Base-by-base conservation (phyloP, 2,329 filamentous ascomycete genomes). In the Alternaria angustiovoidea region DNA sequence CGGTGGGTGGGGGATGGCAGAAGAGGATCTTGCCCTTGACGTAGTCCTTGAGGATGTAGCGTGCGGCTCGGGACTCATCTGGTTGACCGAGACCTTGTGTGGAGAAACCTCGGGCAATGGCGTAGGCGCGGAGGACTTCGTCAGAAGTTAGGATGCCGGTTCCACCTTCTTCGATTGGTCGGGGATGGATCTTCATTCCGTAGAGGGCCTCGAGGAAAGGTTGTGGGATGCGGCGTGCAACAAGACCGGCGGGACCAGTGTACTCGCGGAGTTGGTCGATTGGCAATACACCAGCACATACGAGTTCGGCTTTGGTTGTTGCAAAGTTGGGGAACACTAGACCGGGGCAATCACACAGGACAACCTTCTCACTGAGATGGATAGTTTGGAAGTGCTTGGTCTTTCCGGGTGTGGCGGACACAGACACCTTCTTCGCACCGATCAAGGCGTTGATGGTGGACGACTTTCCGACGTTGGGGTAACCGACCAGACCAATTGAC, bases 381-480 rank as follows among this genome's bases (percentile, higher is more conserved):
- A 99, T 95, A 1, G 95, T 99, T 80, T 99, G 95, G 83, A 99
- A 99, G 75, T 99, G 95, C 83, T 99, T 99, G 14, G 95, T 99
- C 83, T 99, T 99, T 77, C 95, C 95, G 4, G 95, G 95, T 1
- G 95, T 99, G 14, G 94, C 91, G 16, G 95, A 99, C 39, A 99
- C 96, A 0, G 94, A 98, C 6, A 99, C 95, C 82, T 98, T 99
- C 83, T 98, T 99, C 56, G 95, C 90, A 51, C 96, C 96, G 59
- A 98, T 94, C n/a, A 99, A 87, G 42, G 95, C 94, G 82, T 99
- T 99, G 85, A 99, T 99, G 16, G 95, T 99, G 49, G 94, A 97
- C 1, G 96, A 99, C 82, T 99, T 99, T 81, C 95, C 95, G 65
- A 99, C 95, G 82, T 99, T 99, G 74, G 95, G 95, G 80, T 99